A percentile compares a stretch with the other conserved stretches of the same genome.
phyloP scores from a whole-genome alignment of 108 stramenopile species.

The Nitzschia sp. region DNA sequence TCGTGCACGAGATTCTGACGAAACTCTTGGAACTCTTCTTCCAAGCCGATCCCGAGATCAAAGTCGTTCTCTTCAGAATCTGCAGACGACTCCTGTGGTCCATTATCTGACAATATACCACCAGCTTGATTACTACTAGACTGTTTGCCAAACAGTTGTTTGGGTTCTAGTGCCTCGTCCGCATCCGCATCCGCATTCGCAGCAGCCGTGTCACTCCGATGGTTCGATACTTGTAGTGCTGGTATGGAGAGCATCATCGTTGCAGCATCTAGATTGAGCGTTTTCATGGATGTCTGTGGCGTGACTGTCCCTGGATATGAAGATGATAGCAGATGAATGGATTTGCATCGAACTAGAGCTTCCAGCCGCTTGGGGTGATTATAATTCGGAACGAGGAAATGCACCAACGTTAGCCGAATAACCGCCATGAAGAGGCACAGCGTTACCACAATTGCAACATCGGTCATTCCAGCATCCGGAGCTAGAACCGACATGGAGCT shows the following conservation, averaged over 20 bases:
- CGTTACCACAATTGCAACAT: conserved; percentile 53
- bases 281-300: conserved; percentile 16
- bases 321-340: conserved; percentile 66
- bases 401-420: conserved; percentile 57
- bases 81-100: not conserved
- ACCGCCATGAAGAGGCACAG: conserved; percentile 57
- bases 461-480: conserved; percentile 36
- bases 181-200: not conserved
- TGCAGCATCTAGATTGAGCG: not conserved
- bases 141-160: conserved; percentile 5
- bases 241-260: conserved; percentile 2
- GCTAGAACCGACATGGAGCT: conserved; percentile 17
- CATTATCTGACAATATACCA: not conserved
- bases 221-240: not conserved
- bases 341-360: conserved; percentile 72
- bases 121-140: not conserved
- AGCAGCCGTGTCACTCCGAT: not conserved
- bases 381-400: conserved; percentile 64
- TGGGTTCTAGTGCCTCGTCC: not conserved
- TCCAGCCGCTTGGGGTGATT: conserved; percentile 49
- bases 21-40: too few relatives aligned
- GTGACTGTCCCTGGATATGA: conserved; percentile 48
- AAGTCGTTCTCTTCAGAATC: not conserved
- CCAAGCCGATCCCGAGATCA: not conserved
- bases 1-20: too few relatives aligned